Evolutionary conservation across 192 early-diverging fungal species (phyloP).

Genomic region (Funneliformis geosporum): DNA sequence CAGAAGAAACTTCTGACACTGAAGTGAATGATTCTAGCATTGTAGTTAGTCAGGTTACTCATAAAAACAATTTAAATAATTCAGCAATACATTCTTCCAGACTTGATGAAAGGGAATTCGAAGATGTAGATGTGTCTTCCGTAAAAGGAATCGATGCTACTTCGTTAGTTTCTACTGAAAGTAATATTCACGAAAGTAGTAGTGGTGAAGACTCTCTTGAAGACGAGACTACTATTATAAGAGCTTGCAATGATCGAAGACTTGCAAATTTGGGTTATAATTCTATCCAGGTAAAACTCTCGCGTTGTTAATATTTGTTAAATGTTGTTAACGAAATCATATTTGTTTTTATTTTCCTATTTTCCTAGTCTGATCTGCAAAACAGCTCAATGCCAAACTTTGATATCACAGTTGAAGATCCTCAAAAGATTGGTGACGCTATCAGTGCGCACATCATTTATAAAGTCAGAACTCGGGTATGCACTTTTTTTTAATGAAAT

Average conservation of each 20-base stretch:
- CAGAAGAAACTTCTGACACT: neutral
- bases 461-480: slow-evolving; percentile 77
- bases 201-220: neutral
- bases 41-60: neutral
- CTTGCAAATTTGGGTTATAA: neutral
- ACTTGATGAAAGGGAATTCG: neutral
- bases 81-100: no score
- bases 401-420: slow-evolving; percentile 78
- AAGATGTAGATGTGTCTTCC: slow-evolving; percentile 28
- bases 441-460: slow-evolving; percentile 86
- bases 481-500: neutral
- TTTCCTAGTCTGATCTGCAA: neutral
- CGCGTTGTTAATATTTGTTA: neutral
- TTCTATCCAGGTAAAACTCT: neutral
- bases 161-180: slow-evolving; percentile 10
- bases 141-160: neutral
- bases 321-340: neutral
- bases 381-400: slow-evolving; percentile 51
- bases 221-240: neutral
- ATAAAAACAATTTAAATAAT: neutral
- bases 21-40: neutral
- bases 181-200: neutral
- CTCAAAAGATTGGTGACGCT: slow-evolving; percentile 88
- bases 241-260: neutral
- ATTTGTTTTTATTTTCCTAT: no score